A percentile compares a stretch with the other conserved stretches of the same genome.
Conservation (phyloP, 2,329 filamentous ascomycete genomes). For the Hymenoscyphus albidus region DNA sequence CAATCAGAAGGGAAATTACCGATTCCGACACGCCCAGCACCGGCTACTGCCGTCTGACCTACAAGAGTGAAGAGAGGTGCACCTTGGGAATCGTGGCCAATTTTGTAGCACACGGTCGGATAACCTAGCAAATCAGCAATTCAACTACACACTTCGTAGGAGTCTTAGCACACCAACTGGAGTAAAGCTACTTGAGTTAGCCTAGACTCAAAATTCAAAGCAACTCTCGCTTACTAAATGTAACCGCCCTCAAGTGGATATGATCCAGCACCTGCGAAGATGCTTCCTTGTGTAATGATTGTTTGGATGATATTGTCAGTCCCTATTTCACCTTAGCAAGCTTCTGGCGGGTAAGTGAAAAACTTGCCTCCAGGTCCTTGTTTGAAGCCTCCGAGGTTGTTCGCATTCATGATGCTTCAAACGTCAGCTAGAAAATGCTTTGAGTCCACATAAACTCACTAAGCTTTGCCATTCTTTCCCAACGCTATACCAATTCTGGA, state of each 20-base stretch:
- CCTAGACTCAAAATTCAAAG: not conserved
- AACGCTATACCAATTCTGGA: conserved; percentile 47
- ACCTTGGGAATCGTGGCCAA: conserved; percentile 33
- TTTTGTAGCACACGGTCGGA: conserved; percentile 35
- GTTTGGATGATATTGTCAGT: conserved; percentile 44
- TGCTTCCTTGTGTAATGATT: conserved; percentile 43
- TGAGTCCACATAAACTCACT: conserved; percentile 19
- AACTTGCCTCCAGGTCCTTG: conserved; percentile 28
- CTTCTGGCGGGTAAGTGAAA: not conserved
- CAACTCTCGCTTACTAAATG: conserved; percentile 35
- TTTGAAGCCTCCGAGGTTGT: conserved; percentile 35
- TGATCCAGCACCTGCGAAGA: conserved; percentile 46
- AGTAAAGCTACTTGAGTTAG: conserved; percentile 34
- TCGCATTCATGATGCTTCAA: conserved; percentile 35
- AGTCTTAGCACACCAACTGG: conserved; percentile 23
- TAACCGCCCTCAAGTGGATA: conserved; percentile 48
- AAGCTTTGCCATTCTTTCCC: conserved; percentile 49
- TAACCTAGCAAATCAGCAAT: conserved; percentile 11
- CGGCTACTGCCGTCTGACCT: conserved; percentile 27
- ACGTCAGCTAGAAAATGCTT: not conserved
- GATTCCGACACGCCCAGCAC: conserved; percentile 34
- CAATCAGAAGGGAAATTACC: conserved; percentile 10
- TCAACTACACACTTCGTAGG: not conserved
- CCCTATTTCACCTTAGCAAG: conserved; percentile 6
- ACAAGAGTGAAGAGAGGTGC: conserved; percentile 37